Base-by-base conservation (phyloP, 805 yeast species). In the Priceomyces carsonii region DNA sequence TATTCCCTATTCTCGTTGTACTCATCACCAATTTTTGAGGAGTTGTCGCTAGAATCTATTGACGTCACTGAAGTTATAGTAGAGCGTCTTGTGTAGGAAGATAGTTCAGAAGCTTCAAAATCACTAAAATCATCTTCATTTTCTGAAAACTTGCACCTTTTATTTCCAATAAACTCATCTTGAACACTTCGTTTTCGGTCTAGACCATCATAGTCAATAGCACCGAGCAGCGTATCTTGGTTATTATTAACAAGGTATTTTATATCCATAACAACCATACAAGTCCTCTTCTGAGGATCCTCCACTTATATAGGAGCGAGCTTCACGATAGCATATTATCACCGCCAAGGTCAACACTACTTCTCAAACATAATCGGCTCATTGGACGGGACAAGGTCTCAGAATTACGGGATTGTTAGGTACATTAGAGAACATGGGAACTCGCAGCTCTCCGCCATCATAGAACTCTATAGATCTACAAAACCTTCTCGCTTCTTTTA, bases 341-440 rank as follows among this genome's bases (percentile, higher is more conserved):
- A 10, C 23, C 10, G 10, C 10, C 10, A 10, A 8, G 9, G 23
- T 8, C 10, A 8, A 21, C 23, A 21, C 23, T 21, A 8, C 10
- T 8, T 21, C 8, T 21, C 23, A 10, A 21, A 21, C 10, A n/a
- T 21, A 21, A 10, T 21, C 18, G 5, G 23, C 23, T 36, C 36
- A 37, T 37, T 37, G 40, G 40, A 32, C 33, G 26, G 24, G 22
- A 37, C 26, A 27, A 32, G 36, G 40, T 37, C 34, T 32, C 32
- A 37, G 12, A 37, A 37, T 37, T 37, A 37, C 40, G 10, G 26
- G 31, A 23, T 8, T 10, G 9, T 7, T 25, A 16, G 19, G 40
- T 29, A 37, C 15, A 32, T 28, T 37, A 23, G 36, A 37, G 40
- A 37, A 37, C 34, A 32, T 14, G 18, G 14, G 18, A 12, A 26